Conservation (phyloP, 495 filamentous ascomycete genomes). For the Talaromyces wortmannii region DNA sequence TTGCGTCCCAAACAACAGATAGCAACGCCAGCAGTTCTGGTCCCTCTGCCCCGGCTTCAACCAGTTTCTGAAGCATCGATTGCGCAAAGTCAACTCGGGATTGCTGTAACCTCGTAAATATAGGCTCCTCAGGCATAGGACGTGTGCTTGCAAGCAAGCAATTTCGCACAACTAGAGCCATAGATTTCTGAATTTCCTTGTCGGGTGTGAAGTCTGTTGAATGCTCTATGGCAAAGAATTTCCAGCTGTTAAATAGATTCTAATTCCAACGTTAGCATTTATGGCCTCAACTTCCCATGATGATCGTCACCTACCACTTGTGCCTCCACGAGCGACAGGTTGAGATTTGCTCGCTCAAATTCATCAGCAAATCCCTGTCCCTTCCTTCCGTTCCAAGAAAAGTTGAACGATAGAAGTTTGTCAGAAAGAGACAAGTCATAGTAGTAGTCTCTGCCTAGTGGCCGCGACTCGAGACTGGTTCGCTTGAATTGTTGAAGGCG, state of each 20-base stretch:
- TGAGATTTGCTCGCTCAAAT: slow-evolving; percentile 78
- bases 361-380: slow-evolving; percentile 70
- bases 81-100: slow-evolving; percentile 69
- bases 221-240: slow-evolving; percentile 78
- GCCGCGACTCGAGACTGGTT: slow-evolving; percentile 52
- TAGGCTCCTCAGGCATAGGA: slow-evolving; percentile 56
- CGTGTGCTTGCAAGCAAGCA: slow-evolving; percentile 67
- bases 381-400: slow-evolving; percentile 63
- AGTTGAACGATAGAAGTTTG: slow-evolving; percentile 66
- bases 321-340: slow-evolving; percentile 84
- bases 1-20: slow-evolving; percentile 55
- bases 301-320: slow-evolving; percentile 62
- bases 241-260: slow-evolving; percentile 83
- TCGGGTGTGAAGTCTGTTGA: slow-evolving; percentile 59
- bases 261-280: slow-evolving; percentile 30
- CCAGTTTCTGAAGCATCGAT: slow-evolving; percentile 67
- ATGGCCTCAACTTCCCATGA: background rate
- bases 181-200: slow-evolving; percentile 56
- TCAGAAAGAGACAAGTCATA: slow-evolving; percentile 72
- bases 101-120: slow-evolving; percentile 66
- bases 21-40: slow-evolving; percentile 59
- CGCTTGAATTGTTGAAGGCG: slow-evolving; percentile 69
- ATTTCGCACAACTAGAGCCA: slow-evolving; percentile 59
- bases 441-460: slow-evolving; percentile 68
- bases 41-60: slow-evolving; percentile 51